Evolutionary conservation across 805 yeast genomes (phyloP), one percentile per base, ranked within the genome.

Genomic region (Ogataea allantospora): DNA sequence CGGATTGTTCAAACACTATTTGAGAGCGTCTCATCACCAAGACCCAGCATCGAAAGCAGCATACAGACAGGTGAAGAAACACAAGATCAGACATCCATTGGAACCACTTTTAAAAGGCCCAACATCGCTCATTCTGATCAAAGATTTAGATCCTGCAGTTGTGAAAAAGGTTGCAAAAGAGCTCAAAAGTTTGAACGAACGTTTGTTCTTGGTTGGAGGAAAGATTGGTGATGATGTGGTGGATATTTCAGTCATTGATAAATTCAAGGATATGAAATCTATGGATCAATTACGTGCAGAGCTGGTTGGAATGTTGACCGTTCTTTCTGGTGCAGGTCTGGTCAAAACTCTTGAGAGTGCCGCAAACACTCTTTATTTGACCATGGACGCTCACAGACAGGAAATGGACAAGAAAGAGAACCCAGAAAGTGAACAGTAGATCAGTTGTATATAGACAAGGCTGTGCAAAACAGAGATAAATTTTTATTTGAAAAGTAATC

Each of bases 291-390:
- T 91, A 50, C 93, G 86, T 41, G 78, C 84, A 7, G 85, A 89
- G 71, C 75, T 93, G 50, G 82, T 83, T 9, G 95, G 95, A 8
- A 69, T 87, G 39, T 75, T 91, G 55, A 80, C 89, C n/a, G 65
- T 83, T 40, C 70, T 86, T 47, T 86, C 95, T 41, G 98, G 97
- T 55, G 89, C 87, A 30, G 95, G 95, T 8, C 72, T 91, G 57
- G 95, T 84, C 9, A 77, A 76, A 65, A 86, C 96, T 12, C 72
- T 91, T 56, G 82, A 83, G 63, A 59, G 83, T 13, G 68, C 86
- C n/a, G 65, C 85, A 11, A 77, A 78, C 47, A 64, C 67, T 41
- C 73, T 89, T 51, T 86, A 86, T 55, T 67, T 88, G 62, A 84
- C 95, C 7, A 63, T 89, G 62, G 82, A 85, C 43, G 70, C 80